These are phyloP conservation scores for Didymella arachidicola DNA, from an alignment of 2,329 filamentous ascomycete genomes.

Conservation along the genomic window DNA sequence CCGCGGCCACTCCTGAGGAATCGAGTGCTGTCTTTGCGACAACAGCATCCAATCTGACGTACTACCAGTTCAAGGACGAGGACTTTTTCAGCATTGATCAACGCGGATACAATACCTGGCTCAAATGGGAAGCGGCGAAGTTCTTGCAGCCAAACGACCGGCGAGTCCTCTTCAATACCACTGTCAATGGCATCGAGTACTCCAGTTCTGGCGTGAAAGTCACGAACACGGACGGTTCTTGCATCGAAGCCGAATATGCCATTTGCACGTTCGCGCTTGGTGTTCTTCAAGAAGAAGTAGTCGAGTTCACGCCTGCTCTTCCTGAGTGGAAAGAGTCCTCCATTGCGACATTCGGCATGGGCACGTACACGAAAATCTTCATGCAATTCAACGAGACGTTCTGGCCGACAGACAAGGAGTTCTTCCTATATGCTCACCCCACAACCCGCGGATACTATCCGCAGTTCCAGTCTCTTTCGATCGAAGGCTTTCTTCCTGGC, in stretches of 20 bases:
- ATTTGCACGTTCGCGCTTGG: constrained; percentile 74
- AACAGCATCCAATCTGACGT: constrained; percentile 67
- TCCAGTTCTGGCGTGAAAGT: constrained; percentile 62
- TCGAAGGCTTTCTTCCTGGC: constrained; percentile 64
- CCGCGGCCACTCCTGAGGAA: constrained; percentile 64
- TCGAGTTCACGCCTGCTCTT: constrained; percentile 66
- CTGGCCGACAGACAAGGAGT: constrained; percentile 66
- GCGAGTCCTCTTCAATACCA: constrained; percentile 65
- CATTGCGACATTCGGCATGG: constrained; percentile 72
- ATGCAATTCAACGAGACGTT: constrained; percentile 72
- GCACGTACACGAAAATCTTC: constrained; percentile 77
- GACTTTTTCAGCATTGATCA: constrained; percentile 69
- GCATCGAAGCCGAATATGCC: constrained; percentile 67
- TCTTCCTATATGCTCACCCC: constrained; percentile 62
- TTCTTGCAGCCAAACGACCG: constrained; percentile 65
- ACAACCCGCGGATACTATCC: constrained; percentile 63
- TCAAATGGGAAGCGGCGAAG: constrained; percentile 64
- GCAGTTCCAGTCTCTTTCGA: constrained; percentile 69
- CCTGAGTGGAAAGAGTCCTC: constrained; percentile 70
- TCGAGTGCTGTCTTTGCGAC: constrained; percentile 64
- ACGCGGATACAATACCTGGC: constrained; percentile 67
- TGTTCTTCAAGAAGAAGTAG: constrained; percentile 68
- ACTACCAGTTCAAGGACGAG: constrained; percentile 67
- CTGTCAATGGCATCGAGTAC: constrained; percentile 64
- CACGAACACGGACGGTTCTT: constrained; percentile 61